Conservation (phyloP, 2,329 filamentous ascomycete species). For the Penicillium sp. region DNA sequence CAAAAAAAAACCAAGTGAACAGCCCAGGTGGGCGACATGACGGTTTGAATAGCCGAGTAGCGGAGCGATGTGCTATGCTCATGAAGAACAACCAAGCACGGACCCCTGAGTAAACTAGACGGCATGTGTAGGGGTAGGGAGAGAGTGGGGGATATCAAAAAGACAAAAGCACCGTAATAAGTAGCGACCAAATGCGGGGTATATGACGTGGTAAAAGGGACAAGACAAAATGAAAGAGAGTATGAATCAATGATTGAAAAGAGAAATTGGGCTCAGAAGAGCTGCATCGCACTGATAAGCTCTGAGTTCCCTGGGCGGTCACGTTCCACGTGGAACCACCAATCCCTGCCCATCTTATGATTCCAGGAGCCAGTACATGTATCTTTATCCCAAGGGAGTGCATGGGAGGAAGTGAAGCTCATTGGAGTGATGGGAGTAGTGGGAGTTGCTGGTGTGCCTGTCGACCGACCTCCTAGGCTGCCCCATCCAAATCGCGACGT, state of each 20-base stretch:
- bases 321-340: slow-evolving; percentile 52
- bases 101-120: slow-evolving; percentile 6
- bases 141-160: slow-evolving; percentile 14
- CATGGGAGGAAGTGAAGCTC: slow-evolving; percentile 31
- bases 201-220: slow-evolving; percentile 26
- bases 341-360: slow-evolving; percentile 46
- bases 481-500: slow-evolving; percentile 43
- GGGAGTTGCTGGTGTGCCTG: slow-evolving; percentile 37
- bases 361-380: slow-evolving; percentile 52
- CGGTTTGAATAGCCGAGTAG: slow-evolving; percentile 5
- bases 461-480: slow-evolving; percentile 39
- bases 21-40: slow-evolving; percentile 5
- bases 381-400: slow-evolving; percentile 46
- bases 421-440: slow-evolving; percentile 38
- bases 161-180: slow-evolving; percentile 16
- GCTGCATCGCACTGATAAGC: slow-evolving; percentile 37
- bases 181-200: slow-evolving; percentile 29
- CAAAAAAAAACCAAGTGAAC: slow-evolving; percentile 2
- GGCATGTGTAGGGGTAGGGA: slow-evolving; percentile 8
- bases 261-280: slow-evolving; percentile 35
- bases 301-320: slow-evolving; percentile 42
- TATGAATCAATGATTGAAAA: neutral
- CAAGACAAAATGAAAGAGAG: slow-evolving; percentile 11
- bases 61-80: slow-evolving; percentile 12
- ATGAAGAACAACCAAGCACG: slow-evolving; percentile 17